Conservation (phyloP, 345 rosid genomes). For the Psidium friedrichsthalianum region DNA sequence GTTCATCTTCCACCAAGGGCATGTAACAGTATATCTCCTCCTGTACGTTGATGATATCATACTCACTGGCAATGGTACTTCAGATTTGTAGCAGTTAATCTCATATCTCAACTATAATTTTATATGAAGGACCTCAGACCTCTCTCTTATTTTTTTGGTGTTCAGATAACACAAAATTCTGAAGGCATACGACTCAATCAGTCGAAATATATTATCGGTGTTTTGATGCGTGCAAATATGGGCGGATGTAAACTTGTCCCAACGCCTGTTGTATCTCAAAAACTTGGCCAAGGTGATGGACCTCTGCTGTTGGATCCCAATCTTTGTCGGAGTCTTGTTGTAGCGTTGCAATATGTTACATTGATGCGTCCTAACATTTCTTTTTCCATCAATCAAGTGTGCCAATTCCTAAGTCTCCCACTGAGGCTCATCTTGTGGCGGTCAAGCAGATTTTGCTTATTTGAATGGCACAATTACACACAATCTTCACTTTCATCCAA, state of each 20-base stretch:
- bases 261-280: not conserved
- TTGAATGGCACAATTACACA: not conserved
- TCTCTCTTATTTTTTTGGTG: too few species aligned
- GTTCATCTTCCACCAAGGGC: too few species aligned
- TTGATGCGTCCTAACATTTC: not conserved
- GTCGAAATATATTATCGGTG: not conserved
- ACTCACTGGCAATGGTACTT: too few species aligned
- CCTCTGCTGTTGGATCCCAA: not conserved
- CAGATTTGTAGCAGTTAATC: too few species aligned
- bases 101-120: too few species aligned
- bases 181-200: not conserved
- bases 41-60: too few species aligned
- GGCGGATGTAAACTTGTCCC: not conserved
- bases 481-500: not conserved
- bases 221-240: not conserved
- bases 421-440: not conserved
- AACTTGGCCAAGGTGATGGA: not conserved
- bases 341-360: not conserved
- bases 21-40: too few species aligned
- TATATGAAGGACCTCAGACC: too few species aligned
- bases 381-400: not conserved
- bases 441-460: not conserved
- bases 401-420: not conserved
- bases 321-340: not conserved
- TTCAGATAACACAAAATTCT: not conserved